phyloP scores from a whole-genome alignment of 441 rosid species.

The Dalechampia spathulata region DNA sequence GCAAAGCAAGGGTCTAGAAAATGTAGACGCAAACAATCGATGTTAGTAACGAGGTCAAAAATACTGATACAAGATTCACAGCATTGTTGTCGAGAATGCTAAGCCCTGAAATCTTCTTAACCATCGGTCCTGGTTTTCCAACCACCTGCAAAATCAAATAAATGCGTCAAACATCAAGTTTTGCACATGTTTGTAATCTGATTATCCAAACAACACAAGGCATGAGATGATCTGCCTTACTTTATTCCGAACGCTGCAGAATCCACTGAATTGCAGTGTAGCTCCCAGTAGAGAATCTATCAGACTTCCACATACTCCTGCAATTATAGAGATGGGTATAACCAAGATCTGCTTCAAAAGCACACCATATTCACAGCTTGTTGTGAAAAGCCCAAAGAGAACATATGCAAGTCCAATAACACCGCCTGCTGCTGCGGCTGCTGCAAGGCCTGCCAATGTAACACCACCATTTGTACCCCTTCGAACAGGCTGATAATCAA shows the following conservation, averaged over 20 bases:
- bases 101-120: constrained; percentile 77
- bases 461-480: constrained; percentile 95
- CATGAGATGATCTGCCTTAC: constrained; percentile 23
- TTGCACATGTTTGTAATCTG: background rate
- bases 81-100: constrained; percentile 81
- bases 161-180: background rate
- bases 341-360: constrained; percentile 69
- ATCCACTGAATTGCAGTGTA: constrained; percentile 86
- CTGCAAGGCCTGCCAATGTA: constrained; percentile 65
- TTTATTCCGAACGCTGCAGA: constrained; percentile 79
- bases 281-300: constrained; percentile 90
- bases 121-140: constrained; percentile 85
- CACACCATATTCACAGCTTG: constrained; percentile 43
- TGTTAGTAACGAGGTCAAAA: constrained; percentile 60
- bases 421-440: constrained; percentile 72
- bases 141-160: constrained; percentile 52
- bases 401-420: constrained; percentile 70
- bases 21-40: constrained; percentile 44
- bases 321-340: constrained; percentile 57
- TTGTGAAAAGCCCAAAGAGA: constrained; percentile 52
- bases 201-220: background rate
- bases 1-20: constrained; percentile 34
- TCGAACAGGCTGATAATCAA: constrained; percentile 57
- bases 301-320: constrained; percentile 75
- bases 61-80: constrained; percentile 70